Percentiles rank a stretch among this genome's conserved stretches.
phyloP scores from a whole-genome alignment of 2,329 filamentous ascomycete species.

The Xylariaceae sp. region DNA sequence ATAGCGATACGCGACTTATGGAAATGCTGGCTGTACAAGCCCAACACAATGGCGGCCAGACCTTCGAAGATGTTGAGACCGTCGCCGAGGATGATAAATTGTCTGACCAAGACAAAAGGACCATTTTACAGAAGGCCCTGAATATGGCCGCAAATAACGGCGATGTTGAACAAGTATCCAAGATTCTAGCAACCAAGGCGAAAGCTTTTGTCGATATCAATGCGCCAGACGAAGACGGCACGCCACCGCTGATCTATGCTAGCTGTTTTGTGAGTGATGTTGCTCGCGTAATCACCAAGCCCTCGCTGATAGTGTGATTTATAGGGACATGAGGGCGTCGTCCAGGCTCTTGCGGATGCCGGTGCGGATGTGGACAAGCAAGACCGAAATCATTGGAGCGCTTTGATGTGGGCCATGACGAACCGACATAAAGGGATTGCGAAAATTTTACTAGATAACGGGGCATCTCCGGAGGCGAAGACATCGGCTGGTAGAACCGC shows the following conservation, averaged over 20 bases:
- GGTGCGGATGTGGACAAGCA: conserved; percentile 88
- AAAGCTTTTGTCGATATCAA: conserved; percentile 78
- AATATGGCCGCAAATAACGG: conserved; percentile 97
- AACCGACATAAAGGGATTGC: conserved; percentile 95
- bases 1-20: conserved; percentile 83
- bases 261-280: conserved; percentile 77
- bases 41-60: conserved; percentile 69
- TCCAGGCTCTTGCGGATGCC: conserved; percentile 74
- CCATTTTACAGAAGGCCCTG: conserved; percentile 77
- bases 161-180: conserved; percentile 73
- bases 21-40: conserved; percentile 95
- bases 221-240: conserved; percentile 86
- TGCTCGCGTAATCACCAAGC: neutral
- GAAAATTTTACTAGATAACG: conserved; percentile 85
- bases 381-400: conserved; percentile 95
- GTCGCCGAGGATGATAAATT: conserved; percentile 70
- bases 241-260: conserved; percentile 92
- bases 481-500: conserved; percentile 91
- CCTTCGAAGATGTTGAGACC: conserved; percentile 72
- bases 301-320: conserved; percentile 7
- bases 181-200: conserved; percentile 68
- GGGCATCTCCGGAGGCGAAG: conserved; percentile 91
- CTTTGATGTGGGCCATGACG: conserved; percentile 99
- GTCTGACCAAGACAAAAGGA: conserved; percentile 68
- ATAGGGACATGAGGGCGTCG: conserved; percentile 83